Base-by-base conservation (phyloP, 768 basidiomycete species). In the Sporobolomyces roseus region DNA sequence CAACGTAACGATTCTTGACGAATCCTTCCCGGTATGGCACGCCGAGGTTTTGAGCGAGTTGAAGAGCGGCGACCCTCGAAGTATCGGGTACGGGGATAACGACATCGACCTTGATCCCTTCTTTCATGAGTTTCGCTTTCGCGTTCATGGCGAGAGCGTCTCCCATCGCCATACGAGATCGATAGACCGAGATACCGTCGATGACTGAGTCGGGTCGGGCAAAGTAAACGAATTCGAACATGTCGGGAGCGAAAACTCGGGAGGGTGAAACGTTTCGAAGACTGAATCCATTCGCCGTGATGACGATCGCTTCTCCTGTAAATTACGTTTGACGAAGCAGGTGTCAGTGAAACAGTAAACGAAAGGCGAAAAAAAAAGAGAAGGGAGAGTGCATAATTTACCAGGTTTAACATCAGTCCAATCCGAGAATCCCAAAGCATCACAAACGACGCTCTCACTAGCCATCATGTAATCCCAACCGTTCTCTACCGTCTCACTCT, bases 111-210 rank as follows among this genome's bases (percentile, higher is more conserved):
- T 83, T 81, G 50, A 93, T 80, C 46, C 87, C 83, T 50, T 84
- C 84, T 69, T 85, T 84, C 52, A 81, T 78, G 53, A 99, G 81
- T 48, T 93, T 85, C 29, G 84, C 83, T 77, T 84, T 80, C 30
- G 96, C 93, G 79, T 93, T 89, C 49, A 85, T 88, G 1, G 93
- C 94, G 54, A 99, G 84, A 8, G 88, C 85, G 77, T 98, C 93
- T 63, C 96, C 96, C 96, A 99, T 99, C 1, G 96, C 92, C 96
- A 98, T 98, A 45, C 96, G 88, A 77, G 91, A 90, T 53, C 96
- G 86, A 79, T 98, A 98, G 51, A 98, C 96, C 76, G 90, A 93
- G 79, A 99, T 87, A 49, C 94, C 93, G 76, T 99, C 93, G 58
- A 99, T 83, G 56, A 97, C 96, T 9, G 92, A 96, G 80, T 99